Base-by-base conservation (phyloP, 768 basidiomycete species). In the Trametes cubensis region DNA sequence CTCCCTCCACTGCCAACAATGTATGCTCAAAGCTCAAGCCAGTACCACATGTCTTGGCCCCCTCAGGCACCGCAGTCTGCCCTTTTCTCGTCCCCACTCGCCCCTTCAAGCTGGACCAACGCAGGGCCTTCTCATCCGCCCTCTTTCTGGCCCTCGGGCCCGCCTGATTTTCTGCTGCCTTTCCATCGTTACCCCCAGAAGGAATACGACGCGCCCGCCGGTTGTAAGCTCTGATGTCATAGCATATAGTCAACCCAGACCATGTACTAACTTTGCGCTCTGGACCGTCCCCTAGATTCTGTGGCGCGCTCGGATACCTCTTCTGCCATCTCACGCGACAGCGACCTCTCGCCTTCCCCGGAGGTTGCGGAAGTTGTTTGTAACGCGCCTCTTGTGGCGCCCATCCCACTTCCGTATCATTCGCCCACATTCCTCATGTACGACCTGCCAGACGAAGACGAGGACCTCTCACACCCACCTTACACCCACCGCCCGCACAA, bases 361-460 rank as follows among this genome's bases (percentile, higher is more conserved):
- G 66, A 71, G 21, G 34, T 74, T 11, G 64, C 81, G 46, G 79
- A 83, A 62, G 80, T 86, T 73, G 78, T 87, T 21, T 87, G 85
- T 76, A 81, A 85, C 63, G 84, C 85, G 2, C 87, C 87, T n/a
- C 78, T 89, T 58, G 75, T 88, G 63, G 87, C 86, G 0, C 87
- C 88, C 14, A 83, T 82, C 25, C 87, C 87, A 0, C 81, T 88
- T 40, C 88, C 87, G 2, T 88, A 85, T 73, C 85, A 86, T 58
- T 85, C 86, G 11, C 87, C 87, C 26, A 83, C 82, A 0, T 87
- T 88, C 71, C 83, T 89, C 58, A 84, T 87, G 56, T 88, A 86
- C 70, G 84, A 86, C 58, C 75, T 83, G 23, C 88, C 88, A 0
- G 87, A 87, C 74, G 75, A 83, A 8, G 86, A 87, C 73, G 84